These are phyloP conservation scores for Phytopythium ostracodes DNA, from an alignment of 352 stramenopile genomes.

Conservation along the genomic window DNA sequence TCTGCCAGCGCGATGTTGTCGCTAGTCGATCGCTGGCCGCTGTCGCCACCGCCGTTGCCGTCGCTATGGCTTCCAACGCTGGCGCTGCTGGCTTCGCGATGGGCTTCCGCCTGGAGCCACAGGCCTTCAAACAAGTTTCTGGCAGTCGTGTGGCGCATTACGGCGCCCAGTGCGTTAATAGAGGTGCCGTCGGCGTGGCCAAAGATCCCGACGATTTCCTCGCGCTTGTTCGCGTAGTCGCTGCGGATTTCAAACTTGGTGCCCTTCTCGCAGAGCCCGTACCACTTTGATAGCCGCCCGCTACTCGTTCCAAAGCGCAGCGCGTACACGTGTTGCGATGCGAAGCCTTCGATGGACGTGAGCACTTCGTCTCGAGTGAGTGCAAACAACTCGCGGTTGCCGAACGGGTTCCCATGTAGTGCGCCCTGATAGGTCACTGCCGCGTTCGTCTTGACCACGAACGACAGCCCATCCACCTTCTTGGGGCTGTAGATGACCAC, in stretches of 20 bases:
- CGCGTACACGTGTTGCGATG: constrained; percentile 65
- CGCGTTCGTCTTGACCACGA: constrained; percentile 58
- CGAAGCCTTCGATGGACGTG: constrained; percentile 60
- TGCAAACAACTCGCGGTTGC: constrained; percentile 53
- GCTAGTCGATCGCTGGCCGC: constrained; percentile 4
- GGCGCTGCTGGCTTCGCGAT: neutral
- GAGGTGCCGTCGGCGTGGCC: constrained; percentile 61
- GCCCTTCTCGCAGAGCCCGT: constrained; percentile 66
- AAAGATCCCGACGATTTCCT: constrained; percentile 73
- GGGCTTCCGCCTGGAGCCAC: constrained; percentile 37
- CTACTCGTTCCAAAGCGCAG: constrained; percentile 58
- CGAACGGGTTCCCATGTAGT: constrained; percentile 69
- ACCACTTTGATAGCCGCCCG: constrained; percentile 70
- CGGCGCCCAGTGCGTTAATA: constrained; percentile 56
- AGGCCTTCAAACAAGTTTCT: constrained; percentile 79
- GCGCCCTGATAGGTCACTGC: constrained; percentile 34
- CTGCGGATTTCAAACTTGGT: constrained; percentile 58
- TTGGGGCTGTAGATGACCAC: constrained; percentile 58
- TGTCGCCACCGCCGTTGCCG: neutral
- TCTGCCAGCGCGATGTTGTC: constrained; percentile 34
- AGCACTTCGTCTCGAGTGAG: constrained; percentile 58
- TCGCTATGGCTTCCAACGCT: constrained; percentile 7
- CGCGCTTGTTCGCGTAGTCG: constrained; percentile 38
- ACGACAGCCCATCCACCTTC: constrained; percentile 59
- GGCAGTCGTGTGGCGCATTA: constrained; percentile 61